Conservation (phyloP, 441 rosid species). For the Gossypium davidsonii region DNA sequence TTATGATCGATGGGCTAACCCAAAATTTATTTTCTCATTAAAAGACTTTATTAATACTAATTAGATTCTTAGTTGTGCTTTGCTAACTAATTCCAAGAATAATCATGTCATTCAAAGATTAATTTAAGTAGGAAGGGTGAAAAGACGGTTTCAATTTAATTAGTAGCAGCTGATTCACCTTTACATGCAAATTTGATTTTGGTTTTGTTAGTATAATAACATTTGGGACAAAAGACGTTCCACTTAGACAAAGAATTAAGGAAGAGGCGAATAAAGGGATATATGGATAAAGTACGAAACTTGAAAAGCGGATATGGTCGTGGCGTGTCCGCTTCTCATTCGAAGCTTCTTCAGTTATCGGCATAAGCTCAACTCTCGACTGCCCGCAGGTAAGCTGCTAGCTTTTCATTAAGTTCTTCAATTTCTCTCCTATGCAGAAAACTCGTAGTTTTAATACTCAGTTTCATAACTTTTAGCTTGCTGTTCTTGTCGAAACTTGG, state of each 20-base stretch:
- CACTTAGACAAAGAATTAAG: not conserved
- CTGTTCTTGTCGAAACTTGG: not conserved
- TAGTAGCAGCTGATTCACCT: not conserved
- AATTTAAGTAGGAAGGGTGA: not conserved
- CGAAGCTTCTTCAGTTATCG: conserved; percentile 21
- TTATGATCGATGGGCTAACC: not conserved
- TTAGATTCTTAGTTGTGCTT: not conserved
- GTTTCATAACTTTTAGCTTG: not conserved
- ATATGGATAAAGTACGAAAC: not conserved
- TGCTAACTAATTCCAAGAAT: not conserved
- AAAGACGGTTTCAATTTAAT: not conserved
- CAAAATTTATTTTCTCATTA: not conserved
- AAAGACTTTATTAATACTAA: not conserved
- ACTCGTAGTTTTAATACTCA: not conserved
- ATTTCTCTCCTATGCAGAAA: not conserved
- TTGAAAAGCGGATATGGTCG: conserved; percentile 22
- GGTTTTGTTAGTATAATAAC: not conserved
- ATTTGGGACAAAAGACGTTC: not conserved
- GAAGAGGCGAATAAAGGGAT: not conserved
- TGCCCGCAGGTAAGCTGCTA: conserved; percentile 24
- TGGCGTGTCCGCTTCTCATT: conserved; percentile 31
- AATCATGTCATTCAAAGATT: not conserved
- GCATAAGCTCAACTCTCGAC: not conserved
- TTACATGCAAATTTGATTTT: not conserved
- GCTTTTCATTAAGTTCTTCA: not conserved